phyloP scores from a whole-genome alignment of 129 eudicot species.

The Chrysanthemum seticuspe region DNA sequence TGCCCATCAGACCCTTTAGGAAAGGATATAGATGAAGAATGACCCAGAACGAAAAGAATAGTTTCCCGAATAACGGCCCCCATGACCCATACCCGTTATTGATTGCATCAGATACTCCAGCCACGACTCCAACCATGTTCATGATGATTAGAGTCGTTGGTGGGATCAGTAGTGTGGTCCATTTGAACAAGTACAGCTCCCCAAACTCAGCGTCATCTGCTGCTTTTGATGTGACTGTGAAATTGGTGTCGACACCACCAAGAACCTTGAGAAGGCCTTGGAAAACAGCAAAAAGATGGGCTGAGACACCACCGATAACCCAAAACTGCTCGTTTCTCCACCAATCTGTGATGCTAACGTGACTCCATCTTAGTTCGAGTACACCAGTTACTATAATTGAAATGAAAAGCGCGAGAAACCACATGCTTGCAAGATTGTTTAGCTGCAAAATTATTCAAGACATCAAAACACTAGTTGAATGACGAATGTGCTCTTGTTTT shows the following conservation, averaged over 20 bases:
- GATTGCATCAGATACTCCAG: constrained; percentile 92
- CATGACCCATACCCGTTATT: constrained; percentile 96
- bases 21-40: constrained; percentile 93
- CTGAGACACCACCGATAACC: constrained; percentile 99
- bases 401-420: constrained; percentile 92
- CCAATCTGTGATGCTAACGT: constrained; percentile 95
- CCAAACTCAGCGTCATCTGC: constrained; percentile 92
- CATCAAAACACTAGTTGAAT: not conserved
- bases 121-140: constrained; percentile 96
- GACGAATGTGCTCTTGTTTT: not conserved
- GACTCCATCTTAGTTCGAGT: constrained; percentile 95
- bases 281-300: constrained; percentile 94
- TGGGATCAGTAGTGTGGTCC: constrained; percentile 96
- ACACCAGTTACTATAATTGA: constrained; percentile 81
- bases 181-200: constrained; percentile 92
- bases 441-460: constrained; percentile 49
- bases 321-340: constrained; percentile 98
- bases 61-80: constrained; percentile 94
- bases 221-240: constrained; percentile 85
- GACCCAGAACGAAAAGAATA: constrained; percentile 93
- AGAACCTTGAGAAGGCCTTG: constrained; percentile 98
- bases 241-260: constrained; percentile 90
- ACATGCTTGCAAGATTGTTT: constrained; percentile 84
- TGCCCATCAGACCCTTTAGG: constrained; percentile 97
- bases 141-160: constrained; percentile 90